phyloP scores from a whole-genome alignment of 2,329 filamentous ascomycete species.

The Venturia asperata region DNA sequence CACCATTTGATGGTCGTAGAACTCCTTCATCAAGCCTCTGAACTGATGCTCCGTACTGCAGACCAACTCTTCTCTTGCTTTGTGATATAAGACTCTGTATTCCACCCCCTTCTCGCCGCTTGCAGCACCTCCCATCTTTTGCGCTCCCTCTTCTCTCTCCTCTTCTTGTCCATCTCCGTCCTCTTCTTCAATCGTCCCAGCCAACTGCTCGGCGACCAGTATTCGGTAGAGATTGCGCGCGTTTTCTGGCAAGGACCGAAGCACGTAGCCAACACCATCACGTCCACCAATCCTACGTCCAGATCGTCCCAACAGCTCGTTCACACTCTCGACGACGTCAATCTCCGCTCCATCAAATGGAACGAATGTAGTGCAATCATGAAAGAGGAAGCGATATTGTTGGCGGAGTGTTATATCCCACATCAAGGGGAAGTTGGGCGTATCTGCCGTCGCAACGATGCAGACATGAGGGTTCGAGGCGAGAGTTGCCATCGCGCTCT shows the following conservation, averaged over 20 bases:
- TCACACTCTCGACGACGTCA: constrained; percentile 83
- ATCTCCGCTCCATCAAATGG: constrained; percentile 59
- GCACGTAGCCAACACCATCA: constrained; percentile 84
- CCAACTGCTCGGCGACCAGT: constrained; percentile 75
- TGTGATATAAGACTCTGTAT: constrained; percentile 87
- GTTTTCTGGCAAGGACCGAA: constrained; percentile 86
- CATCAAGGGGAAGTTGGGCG: constrained; percentile 75
- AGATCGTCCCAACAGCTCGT: constrained; percentile 75
- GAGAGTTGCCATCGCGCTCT: constrained; percentile 68
- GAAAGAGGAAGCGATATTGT: constrained; percentile 79
- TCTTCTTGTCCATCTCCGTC: constrained; percentile 43
- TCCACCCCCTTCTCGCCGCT: constrained; percentile 58
- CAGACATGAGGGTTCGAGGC: constrained; percentile 65
- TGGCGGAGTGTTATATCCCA: constrained; percentile 86
- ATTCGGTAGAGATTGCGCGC: constrained; percentile 80
- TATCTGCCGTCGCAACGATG: constrained; percentile 76
- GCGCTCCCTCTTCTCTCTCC: constrained; percentile 27
- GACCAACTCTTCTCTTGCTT: constrained; percentile 93
- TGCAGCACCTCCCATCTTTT: constrained; percentile 26
- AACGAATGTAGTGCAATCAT: constrained; percentile 87
- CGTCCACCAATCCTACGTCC: constrained; percentile 75
- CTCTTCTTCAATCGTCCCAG: constrained; percentile 52
- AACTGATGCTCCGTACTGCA: constrained; percentile 96
- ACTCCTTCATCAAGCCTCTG: constrained; percentile 88
- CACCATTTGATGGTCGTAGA: constrained; percentile 97